Base-by-base conservation (phyloP, 805 yeast genomes). In the Kuraishia piskuri region DNA sequence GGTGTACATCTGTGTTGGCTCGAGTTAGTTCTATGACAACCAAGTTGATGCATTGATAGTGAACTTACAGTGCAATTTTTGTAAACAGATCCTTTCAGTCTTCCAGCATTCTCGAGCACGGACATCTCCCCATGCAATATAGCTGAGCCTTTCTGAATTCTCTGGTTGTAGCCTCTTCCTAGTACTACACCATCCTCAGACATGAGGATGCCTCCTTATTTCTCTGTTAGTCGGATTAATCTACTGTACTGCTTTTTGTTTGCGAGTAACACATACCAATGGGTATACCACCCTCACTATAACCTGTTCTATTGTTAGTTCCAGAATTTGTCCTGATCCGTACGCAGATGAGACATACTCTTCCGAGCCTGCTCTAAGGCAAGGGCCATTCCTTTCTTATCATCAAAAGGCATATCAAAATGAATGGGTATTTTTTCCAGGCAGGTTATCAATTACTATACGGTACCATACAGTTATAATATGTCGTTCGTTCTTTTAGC, bases 51-150 rank as follows among this genome's bases (percentile, higher is more conserved):
- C 37, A 25, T n/a, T 3, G 3, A 8, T 12, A 22, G 9, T 19
- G 2, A 21, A 63, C 68, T 59, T 54, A 65, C 68, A 22, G 98
- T 94, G 60, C 96, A 86, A 57, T 84, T 78, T 63, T 86, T 87
- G 73, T 92, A 92, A 19, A 79, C 80, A 22, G 76, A 75, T 3
- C 91, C 97, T 22, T 84, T 83, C 54, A 94, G 74, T 63, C 98
- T 79, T 7, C 98, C 98, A 21, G 96, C 95, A 57, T 88, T 84
- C 63, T 90, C 97, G 55, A 94, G 74, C 8, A 96, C 83, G 10
- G 91, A 79, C 61, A 88, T 94, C 66, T 92, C 99, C 21, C 96
- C 99, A 62, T 92, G 99, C 55, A 92, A 73, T 19, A 86, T 88
- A 19, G 97, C 82, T 12, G 95, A 86, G 20, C 77, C 73, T 66